Base-by-base conservation (phyloP, 208 protist genomes). In the Trypanosoma theileri region DNA sequence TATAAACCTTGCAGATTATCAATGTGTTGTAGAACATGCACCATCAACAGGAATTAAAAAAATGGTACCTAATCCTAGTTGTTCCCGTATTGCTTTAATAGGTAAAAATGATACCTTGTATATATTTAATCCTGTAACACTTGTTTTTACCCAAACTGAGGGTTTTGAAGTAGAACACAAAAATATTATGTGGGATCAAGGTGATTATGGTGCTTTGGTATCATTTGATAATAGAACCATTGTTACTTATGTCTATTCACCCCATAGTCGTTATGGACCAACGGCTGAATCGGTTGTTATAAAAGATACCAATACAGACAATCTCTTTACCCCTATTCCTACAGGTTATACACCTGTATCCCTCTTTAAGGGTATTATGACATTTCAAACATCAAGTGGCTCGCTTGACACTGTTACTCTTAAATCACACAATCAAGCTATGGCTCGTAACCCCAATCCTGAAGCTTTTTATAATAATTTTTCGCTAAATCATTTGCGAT, bases 101-200 rank as follows among this genome's bases (percentile, higher is more conserved):
- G 96, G 98, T 75, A 84, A 89, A 16, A 79, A 81, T 66, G 85
- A 92, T 75, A 48, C 63, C 0, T 85, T 91, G 11, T 97, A 80
- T 66, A 60, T 98, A 50, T 87, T 97, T 64, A 97, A 92, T 73
- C 97, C 96, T n/a, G 85, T 97, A 35, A 93, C 94, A 42, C 94
- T 97, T 62, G 66, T 84, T 14, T 79, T 84, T 16, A 86, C 83
- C 24, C 70, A 80, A 59, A 85, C 94, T 13, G 90, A 97, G 52
- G 80, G 85, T 19, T 90, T 82, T 63, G 77, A 92, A 54, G 40
- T 69, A 17, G 70, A 73, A 16, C 83, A 89, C 60, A 86, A 85
- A 19, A 70, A 73, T 12, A 68, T 98, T 13, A 51, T 98, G 28
- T 98, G 97, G 97, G 97, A 98, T 66, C 71, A 85, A 60, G 77